These are phyloP conservation scores for Hamamelis virginiana DNA, from an alignment of 164 flowering plant species.

Conservation along the genomic window DNA sequence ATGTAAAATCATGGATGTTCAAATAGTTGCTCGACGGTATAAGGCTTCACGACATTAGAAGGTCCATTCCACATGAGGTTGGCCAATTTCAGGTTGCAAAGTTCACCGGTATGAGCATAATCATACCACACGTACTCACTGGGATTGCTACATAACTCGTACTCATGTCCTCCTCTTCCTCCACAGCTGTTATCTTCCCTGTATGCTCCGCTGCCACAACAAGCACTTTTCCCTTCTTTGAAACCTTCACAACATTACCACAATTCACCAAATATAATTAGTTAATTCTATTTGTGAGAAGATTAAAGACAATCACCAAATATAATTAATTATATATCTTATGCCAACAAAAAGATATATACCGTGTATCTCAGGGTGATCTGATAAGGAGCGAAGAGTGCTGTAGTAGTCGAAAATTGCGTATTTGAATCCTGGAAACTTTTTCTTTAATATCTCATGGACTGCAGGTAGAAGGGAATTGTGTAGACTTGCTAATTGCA, in stretches of 20 bases:
- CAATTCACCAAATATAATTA: not conserved
- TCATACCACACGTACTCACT: conserved; percentile 30
- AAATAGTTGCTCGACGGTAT: conserved; percentile 12
- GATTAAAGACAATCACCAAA: too few relatives aligned
- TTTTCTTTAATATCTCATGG: not conserved
- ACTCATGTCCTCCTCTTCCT: conserved; percentile 6
- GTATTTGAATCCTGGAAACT: conserved; percentile 11
- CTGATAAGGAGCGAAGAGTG: not conserved
- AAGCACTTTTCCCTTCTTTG: conserved; percentile 24
- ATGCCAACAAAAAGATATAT: too few relatives aligned
- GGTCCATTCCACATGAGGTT: conserved; percentile 24
- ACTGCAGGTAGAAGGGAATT: too few relatives aligned
- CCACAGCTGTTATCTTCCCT: conserved; percentile 18
- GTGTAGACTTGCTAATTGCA: conserved; percentile 3
- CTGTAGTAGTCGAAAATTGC: conserved; percentile 9
- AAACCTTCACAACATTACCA: conserved; percentile 19
- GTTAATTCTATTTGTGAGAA: not conserved
- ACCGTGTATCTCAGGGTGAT: conserved; percentile 18
- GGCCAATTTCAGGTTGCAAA: conserved; percentile 27
- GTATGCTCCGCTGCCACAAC: conserved; percentile 30
- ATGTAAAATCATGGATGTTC: too few relatives aligned
- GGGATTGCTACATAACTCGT: conserved; percentile 22
- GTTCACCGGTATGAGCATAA: conserved; percentile 25
- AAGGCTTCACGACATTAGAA: conserved; percentile 3
- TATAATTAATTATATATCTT: too few relatives aligned